Percentiles rank a stretch among this genome's conserved stretches.
phyloP scores from a whole-genome alignment of 306 rosid species.

The Hippophae tibetana region DNA sequence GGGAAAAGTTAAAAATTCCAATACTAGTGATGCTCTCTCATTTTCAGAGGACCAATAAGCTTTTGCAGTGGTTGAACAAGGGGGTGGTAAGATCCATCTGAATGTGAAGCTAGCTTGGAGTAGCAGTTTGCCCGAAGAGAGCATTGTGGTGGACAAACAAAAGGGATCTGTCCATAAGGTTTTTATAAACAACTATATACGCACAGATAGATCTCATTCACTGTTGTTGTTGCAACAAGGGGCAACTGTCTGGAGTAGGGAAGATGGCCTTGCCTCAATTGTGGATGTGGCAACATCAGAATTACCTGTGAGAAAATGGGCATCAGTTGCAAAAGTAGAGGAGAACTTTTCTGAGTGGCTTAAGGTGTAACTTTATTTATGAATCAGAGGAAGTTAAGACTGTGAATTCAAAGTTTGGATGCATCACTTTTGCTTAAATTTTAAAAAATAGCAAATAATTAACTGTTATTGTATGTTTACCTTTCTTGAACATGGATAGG shows the following conservation, averaged over 20 bases:
- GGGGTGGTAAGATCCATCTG: slow-evolving; percentile 48
- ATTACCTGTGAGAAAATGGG: background rate
- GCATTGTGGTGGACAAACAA: slow-evolving; percentile 51
- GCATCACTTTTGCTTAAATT: slow-evolving; percentile 5
- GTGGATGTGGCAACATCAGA: slow-evolving; percentile 75
- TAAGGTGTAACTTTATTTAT: slow-evolving; percentile 40
- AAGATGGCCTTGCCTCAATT: slow-evolving; percentile 95
- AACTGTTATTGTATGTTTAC: background rate
- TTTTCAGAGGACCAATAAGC: slow-evolving; percentile 1
- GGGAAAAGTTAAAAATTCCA: too few relatives aligned
- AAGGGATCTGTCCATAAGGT: slow-evolving; percentile 64
- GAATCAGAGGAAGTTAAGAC: slow-evolving; percentile 10
- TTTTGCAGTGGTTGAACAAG: slow-evolving; percentile 63
- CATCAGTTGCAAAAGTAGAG: slow-evolving; percentile 63
- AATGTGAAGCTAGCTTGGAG: slow-evolving; percentile 57
- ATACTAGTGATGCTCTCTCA: too few relatives aligned
- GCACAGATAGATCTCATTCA: slow-evolving; percentile 80
- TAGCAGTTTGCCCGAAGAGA: slow-evolving; percentile 62
- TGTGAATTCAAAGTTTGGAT: background rate
- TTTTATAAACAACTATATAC: slow-evolving; percentile 73
- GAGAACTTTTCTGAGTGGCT: slow-evolving; percentile 92
- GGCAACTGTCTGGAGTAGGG: slow-evolving; percentile 91
- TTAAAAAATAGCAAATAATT: background rate
- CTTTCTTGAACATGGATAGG: background rate
- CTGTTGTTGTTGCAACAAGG: slow-evolving; percentile 88